A percentile compares a stretch with the other conserved stretches of the same genome.
Evolutionary conservation across 2,329 filamentous ascomycete species (phyloP).

Genomic region (Calonectria pseudoturangicola): DNA sequence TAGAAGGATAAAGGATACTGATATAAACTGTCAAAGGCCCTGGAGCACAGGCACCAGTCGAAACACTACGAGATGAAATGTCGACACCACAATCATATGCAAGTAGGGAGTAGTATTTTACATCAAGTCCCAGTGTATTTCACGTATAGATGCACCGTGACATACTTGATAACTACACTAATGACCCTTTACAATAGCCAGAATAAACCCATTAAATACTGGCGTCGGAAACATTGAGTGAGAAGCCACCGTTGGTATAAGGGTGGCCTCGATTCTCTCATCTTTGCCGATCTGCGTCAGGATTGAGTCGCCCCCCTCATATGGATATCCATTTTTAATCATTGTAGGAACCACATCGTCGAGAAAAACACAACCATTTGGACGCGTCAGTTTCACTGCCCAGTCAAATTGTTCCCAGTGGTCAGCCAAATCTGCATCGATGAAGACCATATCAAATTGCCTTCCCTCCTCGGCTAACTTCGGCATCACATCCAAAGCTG

Average conservation of each 20-base stretch:
- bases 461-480: slow-evolving; percentile 63
- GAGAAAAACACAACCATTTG: slow-evolving; percentile 65
- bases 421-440: slow-evolving; percentile 71
- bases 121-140: too few species aligned
- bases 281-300: slow-evolving; percentile 51
- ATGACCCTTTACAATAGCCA: slow-evolving; percentile 8
- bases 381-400: slow-evolving; percentile 63
- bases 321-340: slow-evolving; percentile 24
- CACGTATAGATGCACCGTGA: too few species aligned
- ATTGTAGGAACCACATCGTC: slow-evolving; percentile 67
- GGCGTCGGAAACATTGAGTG: slow-evolving; percentile 26
- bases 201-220: slow-evolving; percentile 27
- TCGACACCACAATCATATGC: too few species aligned
- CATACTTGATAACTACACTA: background rate
- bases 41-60: too few species aligned
- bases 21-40: too few species aligned
- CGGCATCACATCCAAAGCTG: slow-evolving; percentile 63
- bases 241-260: slow-evolving; percentile 46
- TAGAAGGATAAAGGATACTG: too few species aligned
- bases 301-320: slow-evolving; percentile 41
- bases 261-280: slow-evolving; percentile 51
- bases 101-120: too few species aligned
- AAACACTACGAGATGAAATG: too few species aligned
- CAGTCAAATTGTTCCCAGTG: slow-evolving; percentile 70
- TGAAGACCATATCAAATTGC: slow-evolving; percentile 70